Conservation (phyloP, 352 stramenopile species). For the Pythium folliculosum region DNA sequence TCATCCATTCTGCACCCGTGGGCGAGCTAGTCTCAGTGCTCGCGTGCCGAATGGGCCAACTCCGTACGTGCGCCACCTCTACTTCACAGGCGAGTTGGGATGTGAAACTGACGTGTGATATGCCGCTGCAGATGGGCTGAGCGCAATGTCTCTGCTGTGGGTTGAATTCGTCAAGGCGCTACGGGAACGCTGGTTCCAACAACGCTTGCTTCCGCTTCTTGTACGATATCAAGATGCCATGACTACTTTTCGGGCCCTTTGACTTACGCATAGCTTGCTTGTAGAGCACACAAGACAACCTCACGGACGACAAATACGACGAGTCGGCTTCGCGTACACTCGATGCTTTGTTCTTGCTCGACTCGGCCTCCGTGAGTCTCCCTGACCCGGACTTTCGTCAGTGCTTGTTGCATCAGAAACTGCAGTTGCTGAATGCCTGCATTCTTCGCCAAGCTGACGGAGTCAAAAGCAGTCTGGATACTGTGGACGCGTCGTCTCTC, state of each 20-base stretch:
- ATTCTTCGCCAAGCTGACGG: constrained; percentile 47
- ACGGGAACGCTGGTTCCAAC: constrained; percentile 67
- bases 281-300: constrained; percentile 14
- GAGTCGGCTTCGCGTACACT: constrained; percentile 20
- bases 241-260: not conserved
- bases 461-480: not conserved
- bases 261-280: not conserved
- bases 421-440: constrained; percentile 80
- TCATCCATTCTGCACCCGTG: constrained; percentile 53
- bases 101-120: constrained; percentile 15
- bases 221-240: constrained; percentile 30
- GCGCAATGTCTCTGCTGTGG: constrained; percentile 78
- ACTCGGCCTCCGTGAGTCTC: constrained; percentile 47
- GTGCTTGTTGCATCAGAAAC: constrained; percentile 80
- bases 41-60: constrained; percentile 62
- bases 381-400: constrained; percentile 67
- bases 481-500: not conserved
- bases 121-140: constrained; percentile 54
- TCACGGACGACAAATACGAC: constrained; percentile 21
- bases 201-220: constrained; percentile 71
- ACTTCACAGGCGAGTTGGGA: not conserved
- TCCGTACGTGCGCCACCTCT: constrained; percentile 44
- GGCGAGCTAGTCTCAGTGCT: constrained; percentile 73
- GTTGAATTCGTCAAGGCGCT: constrained; percentile 83
- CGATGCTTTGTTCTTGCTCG: constrained; percentile 55